Evolutionary conservation across 768 basidiomycete genomes (phyloP), one percentile per base, ranked within the genome.

Genomic region (Daedalea quercina): DNA sequence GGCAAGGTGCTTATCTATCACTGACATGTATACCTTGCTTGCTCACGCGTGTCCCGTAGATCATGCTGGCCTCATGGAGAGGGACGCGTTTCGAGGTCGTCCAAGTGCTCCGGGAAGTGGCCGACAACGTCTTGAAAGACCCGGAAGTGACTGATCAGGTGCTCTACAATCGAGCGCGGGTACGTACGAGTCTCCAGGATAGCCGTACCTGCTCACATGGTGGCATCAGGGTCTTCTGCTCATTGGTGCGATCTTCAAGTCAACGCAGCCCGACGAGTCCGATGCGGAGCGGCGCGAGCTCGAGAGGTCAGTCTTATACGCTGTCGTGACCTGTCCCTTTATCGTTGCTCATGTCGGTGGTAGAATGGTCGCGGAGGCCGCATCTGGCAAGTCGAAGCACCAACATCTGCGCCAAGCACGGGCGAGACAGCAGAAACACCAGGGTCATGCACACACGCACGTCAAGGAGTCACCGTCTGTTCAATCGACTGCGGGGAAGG

Each of bases 1-100:
- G 93, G 93, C 45, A 95, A 92, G 75, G 85, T 89, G 55, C 13
- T 68, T 58, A n/a, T 19, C 19, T 26, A 34, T 43, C 35, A 40
- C 51, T 34, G 33, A 23, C n/a, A 22, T 3, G 19, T 35, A 41
- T 3, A 7, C 19, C 28, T 31, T 11, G 28, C n/a, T 24, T 3
- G 8, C 49, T 35, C 47, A 52, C 40, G 37, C 41, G 9, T 43
- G 8, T 26, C 20, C 41, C 55, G 4, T 41, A 90, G 85, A 93
- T 96, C 65, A 80, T 98, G 72, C 82, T 98, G 25, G 95, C 94
- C 6, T 95, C 95, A 23, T 99, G 96, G 96, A 84, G 94, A 53
- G 96, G 95, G 13, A 95, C 94, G 2, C 83, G 94, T 49, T 82
- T 97, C 64, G 96, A 99, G 71, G 93, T 98, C 40, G 80, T 88